Base-by-base conservation (phyloP, 2,329 filamentous ascomycete genomes). In the Daldinia sp. region DNA sequence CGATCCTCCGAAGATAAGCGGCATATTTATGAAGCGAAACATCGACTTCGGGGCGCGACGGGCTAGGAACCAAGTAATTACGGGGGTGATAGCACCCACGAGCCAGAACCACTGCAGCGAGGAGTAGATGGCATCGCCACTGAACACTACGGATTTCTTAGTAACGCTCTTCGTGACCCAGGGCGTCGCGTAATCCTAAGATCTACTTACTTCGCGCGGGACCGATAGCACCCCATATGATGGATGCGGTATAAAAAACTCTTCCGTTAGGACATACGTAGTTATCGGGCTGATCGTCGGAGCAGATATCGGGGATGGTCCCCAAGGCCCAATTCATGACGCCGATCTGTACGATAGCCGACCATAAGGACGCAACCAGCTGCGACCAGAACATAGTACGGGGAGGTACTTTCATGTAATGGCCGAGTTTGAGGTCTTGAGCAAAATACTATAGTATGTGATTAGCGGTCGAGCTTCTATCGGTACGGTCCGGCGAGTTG, bases 181-280 rank as follows among this genome's bases (percentile, higher is more conserved):
- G 23, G 9, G n/a, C 10, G 10, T 41, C 4, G 2, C 3, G 4
- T 35, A 1, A 13, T 6, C n/a, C 23, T 35, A 2, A 39, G n/a
- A 58, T 49, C 10, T 32, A 64, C 64, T 61, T 50, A 66, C 64
- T 89, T 47, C 90, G 85, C 1, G 81, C 78, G 0, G 90, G 90
- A 0, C 90, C 90, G 61, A 93, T 91, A 57, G 88, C 83, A 60
- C 90, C 90, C 90, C 89, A 91, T 70, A 91, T 85, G 49, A 91
- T 81, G 3, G 88, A 91, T 1, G 87, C 86, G 1, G 87, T 91
- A 78, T 89, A 92, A 76, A 85, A 85, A 57, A 85, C 83, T 60
- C 80, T 82, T 50, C 82, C 82, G 52, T 80, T 79, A 6, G 84
- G 81, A 71, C 84, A 87, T 3, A 80, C 85, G 74, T 88, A 88